Percentiles rank a stretch among this genome's conserved stretches.
Conservation (phyloP, 2,329 filamentous ascomycete species). For the Aspergillus sp. region DNA sequence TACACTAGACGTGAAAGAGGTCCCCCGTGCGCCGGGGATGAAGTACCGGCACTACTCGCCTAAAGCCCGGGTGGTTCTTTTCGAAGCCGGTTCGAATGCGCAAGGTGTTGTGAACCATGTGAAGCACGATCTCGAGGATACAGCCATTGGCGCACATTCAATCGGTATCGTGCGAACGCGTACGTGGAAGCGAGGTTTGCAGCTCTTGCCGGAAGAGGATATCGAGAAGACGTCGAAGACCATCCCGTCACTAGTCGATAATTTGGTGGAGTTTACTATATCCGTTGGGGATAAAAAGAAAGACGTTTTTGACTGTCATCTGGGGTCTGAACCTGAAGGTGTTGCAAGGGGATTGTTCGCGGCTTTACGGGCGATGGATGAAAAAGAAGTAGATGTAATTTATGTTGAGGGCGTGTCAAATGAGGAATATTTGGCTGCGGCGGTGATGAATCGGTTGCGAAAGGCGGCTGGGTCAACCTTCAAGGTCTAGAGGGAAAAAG, state of each 20-base stretch:
- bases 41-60: conserved; percentile 99
- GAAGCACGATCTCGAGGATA: conserved; percentile 32
- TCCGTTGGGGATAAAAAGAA: conserved; percentile 28
- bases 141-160: conserved; percentile 27
- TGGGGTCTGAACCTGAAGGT: conserved; percentile 68
- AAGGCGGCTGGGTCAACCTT: conserved; percentile 67
- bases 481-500: conserved; percentile 40
- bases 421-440: conserved; percentile 76
- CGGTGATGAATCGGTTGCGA: conserved; percentile 78
- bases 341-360: conserved; percentile 89
- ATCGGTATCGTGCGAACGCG: conserved; percentile 44
- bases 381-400: conserved; percentile 74
- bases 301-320: conserved; percentile 64
- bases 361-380: conserved; percentile 80
- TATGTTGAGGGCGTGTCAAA: conserved; percentile 84
- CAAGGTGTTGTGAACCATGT: conserved; percentile 32
- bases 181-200: conserved; percentile 34
- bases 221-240: conserved; percentile 22
- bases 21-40: conserved; percentile 90
- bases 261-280: conserved; percentile 28
- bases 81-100: conserved; percentile 57
- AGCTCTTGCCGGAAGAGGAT: conserved; percentile 22
- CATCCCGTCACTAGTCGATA: conserved; percentile 25
- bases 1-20: conserved; percentile 62
- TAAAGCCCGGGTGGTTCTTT: conserved; percentile 79